These are phyloP conservation scores for Lipomyces yamadae DNA, from an alignment of 805 yeast species.

Conservation along the genomic window DNA sequence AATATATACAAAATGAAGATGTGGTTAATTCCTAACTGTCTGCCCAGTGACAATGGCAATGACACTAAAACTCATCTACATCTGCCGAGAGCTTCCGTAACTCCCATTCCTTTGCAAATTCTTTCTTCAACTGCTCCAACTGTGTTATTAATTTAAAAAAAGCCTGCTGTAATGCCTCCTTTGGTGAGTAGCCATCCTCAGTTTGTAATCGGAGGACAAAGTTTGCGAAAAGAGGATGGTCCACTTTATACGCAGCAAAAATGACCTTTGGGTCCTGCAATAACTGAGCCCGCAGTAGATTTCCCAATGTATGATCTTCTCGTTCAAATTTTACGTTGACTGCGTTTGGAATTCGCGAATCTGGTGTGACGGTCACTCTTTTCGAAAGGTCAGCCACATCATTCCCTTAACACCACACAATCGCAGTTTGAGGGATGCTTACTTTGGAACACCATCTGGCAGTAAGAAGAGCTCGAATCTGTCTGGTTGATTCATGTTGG, in stretches of 20 bases:
- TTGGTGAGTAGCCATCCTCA: slow-evolving; percentile 91
- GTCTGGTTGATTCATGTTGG: slow-evolving; percentile 94
- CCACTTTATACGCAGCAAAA: slow-evolving; percentile 96
- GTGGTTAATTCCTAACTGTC: too few relatives aligned
- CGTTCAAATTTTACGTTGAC: slow-evolving; percentile 91
- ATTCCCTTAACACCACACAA: background rate
- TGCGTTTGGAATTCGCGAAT: slow-evolving; percentile 93
- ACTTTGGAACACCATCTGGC: slow-evolving; percentile 98
- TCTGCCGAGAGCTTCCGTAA: slow-evolving; percentile 64
- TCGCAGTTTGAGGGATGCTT: slow-evolving; percentile 47
- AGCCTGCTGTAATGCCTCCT: slow-evolving; percentile 87
- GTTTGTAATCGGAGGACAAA: slow-evolving; percentile 94
- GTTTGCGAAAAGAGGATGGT: slow-evolving; percentile 96
- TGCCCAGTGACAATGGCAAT: too few relatives aligned
- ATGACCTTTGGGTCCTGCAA: slow-evolving; percentile 85
- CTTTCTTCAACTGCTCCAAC: slow-evolving; percentile 71
- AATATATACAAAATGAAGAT: too few relatives aligned
- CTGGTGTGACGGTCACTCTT: slow-evolving; percentile 85
- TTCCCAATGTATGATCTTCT: slow-evolving; percentile 97
- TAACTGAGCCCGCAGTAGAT: slow-evolving; percentile 76
- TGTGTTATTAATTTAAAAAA: slow-evolving; percentile 82
- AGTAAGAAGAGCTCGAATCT: slow-evolving; percentile 94
- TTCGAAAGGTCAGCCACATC: background rate
- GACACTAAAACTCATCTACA: slow-evolving; percentile 5
- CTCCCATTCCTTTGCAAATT: slow-evolving; percentile 91